Evolutionary conservation across 208 protist species (phyloP), one percentile per base, ranked within the genome.

Genomic region (Acanthamoeba sp.): DNA sequence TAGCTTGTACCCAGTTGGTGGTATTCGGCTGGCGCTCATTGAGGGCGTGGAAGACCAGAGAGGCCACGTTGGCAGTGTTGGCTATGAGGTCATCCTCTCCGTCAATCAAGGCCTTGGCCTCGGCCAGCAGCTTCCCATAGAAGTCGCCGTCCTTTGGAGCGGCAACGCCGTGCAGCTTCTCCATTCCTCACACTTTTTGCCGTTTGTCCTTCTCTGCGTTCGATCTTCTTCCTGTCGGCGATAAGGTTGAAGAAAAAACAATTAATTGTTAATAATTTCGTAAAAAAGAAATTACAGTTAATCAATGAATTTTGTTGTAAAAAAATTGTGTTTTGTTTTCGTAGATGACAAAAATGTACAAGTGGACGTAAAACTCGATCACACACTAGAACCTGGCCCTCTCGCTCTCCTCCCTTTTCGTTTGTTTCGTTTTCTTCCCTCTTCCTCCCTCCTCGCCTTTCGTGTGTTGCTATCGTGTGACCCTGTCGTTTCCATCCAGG

Each of bases 21-120:
- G 90, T 27, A 66, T 85, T 32, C 0, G 69, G 50, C 0, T 32
- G 64, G 2, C 45, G 29, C 10, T 94, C 90, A 38, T 94, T 85
- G 48, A 94, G 73, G 55, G 64, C 66, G 64, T 94, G 90, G 36
- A 87, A 94, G 66, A 94, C 64, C 7, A 94, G 69, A 22, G 90
- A 94, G 12, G 90, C 90, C 27, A 94, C 36, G 66, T 94, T 94
- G 64, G 90, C 90, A 0, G 69, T 45, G 40, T 94, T 94, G 42
- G 90, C 90, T 20, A 94, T 85, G 64, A 85, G 45, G 16, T 94
- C 73, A 36, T 80, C 69, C 36, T 94, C 90, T 7, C 90, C 90
- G 27, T 76, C 59, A 27, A 80, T 24, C 32, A 94, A 57, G 4
- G 69, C 45, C 18, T 64, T n/a, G 32, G 90, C 90, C 34, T 80